phyloP scores from a whole-genome alignment of 352 stramenopile genomes.

The Globisporangium radiosum region DNA sequence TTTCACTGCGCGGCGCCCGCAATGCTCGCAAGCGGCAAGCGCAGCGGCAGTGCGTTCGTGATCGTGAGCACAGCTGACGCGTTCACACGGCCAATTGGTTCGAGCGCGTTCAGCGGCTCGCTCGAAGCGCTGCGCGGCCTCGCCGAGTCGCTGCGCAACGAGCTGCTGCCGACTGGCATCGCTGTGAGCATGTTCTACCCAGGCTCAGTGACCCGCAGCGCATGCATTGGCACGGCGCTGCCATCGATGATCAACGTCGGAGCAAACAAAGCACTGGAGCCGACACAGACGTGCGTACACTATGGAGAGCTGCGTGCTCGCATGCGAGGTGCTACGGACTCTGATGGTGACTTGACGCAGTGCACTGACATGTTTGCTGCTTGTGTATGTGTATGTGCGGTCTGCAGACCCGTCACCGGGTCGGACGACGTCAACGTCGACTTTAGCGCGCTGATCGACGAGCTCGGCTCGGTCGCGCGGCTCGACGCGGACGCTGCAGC shows the following conservation, averaged over 20 bases:
- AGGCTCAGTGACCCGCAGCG: neutral
- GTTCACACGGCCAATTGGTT: constrained; percentile 73
- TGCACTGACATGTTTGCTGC: neutral
- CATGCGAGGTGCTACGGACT: too few relatives aligned
- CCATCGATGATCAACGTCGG: neutral
- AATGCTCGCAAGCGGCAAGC: constrained; percentile 46
- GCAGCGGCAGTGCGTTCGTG: constrained; percentile 16
- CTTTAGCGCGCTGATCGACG: constrained; percentile 5
- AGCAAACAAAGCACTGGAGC: neutral
- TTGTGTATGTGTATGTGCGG: neutral
- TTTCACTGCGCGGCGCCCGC: constrained; percentile 44
- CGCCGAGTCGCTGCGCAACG: constrained; percentile 71
- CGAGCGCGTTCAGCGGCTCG: constrained; percentile 80
- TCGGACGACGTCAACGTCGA: constrained; percentile 1
- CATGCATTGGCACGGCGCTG: neutral
- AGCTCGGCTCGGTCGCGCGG: neutral
- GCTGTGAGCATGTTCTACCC: constrained; percentile 14
- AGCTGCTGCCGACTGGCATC: constrained; percentile 3
- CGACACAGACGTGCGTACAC: neutral
- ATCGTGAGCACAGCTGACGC: constrained; percentile 46
- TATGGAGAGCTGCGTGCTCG: neutral
- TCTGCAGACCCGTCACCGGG: neutral
- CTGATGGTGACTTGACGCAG: neutral
- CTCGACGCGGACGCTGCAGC: constrained; percentile 1
- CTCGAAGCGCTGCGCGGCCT: constrained; percentile 91